phyloP scores from a whole-genome alignment of 768 basidiomycete species.

The Crepidotus variabilis region DNA sequence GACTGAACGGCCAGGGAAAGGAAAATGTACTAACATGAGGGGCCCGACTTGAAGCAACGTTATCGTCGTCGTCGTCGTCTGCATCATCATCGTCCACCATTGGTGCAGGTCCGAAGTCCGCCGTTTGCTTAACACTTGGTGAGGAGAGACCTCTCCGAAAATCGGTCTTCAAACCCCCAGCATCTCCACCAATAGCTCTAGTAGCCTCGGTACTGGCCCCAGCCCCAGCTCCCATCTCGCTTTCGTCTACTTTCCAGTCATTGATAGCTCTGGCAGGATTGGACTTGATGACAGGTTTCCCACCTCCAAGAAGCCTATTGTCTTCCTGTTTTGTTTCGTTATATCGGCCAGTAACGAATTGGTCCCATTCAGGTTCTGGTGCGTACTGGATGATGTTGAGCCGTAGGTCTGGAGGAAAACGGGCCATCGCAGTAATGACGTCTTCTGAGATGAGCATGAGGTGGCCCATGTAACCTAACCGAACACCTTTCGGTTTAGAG shows the following conservation, averaged over 20 bases:
- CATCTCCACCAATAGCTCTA: constrained; percentile 12
- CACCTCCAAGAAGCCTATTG: constrained; percentile 77
- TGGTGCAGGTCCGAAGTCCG: constrained; percentile 59
- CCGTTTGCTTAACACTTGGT: constrained; percentile 44
- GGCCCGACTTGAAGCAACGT: constrained; percentile 41
- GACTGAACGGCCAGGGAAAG: constrained; percentile 5
- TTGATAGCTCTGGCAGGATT: constrained; percentile 23
- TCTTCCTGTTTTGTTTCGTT: constrained; percentile 85
- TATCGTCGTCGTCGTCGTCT: constrained; percentile 39
- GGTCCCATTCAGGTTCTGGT: constrained; percentile 80
- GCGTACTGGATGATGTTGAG: constrained; percentile 60
- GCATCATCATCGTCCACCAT: constrained; percentile 41
- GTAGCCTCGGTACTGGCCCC: constrained; percentile 10
- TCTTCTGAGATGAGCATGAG: constrained; percentile 94
- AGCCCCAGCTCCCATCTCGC: constrained; percentile 30
- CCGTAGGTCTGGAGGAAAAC: constrained; percentile 79
- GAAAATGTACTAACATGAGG: constrained; percentile 35
- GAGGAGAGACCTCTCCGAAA: constrained; percentile 50
- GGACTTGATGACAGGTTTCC: constrained; percentile 60
- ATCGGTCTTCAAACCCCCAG: constrained; percentile 45
- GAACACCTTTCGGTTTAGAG: constrained; percentile 68
- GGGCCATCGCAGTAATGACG: constrained; percentile 83
- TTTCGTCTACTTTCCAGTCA: constrained; percentile 74
- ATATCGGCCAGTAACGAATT: constrained; percentile 83
- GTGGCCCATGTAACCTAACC: constrained; percentile 96